Conservation (phyloP, 805 yeast species). For the Candida rishiriensis region DNA sequence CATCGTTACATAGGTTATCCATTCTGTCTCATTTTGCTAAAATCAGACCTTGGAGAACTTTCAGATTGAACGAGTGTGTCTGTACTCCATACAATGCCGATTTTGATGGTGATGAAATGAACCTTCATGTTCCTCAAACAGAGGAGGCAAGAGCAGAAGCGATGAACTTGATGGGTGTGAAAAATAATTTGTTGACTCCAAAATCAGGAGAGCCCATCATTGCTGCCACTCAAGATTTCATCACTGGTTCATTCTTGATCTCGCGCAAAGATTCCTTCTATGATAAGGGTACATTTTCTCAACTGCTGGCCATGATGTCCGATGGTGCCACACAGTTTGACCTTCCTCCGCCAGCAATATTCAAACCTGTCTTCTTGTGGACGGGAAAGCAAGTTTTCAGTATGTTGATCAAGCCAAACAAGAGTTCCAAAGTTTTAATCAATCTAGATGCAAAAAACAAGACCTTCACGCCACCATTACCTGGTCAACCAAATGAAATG, state of each 20-base stretch:
- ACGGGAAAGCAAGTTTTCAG: slow-evolving; percentile 97
- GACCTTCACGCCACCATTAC: slow-evolving; percentile 73
- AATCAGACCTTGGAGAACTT: slow-evolving; percentile 96
- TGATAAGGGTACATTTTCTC: slow-evolving; percentile 80
- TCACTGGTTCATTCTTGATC: slow-evolving; percentile 90
- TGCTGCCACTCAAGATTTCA: slow-evolving; percentile 99
- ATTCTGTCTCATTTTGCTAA: slow-evolving; percentile 94
- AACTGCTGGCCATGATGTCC: slow-evolving; percentile 89
- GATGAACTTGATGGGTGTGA: slow-evolving; percentile 97
- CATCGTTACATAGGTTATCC: slow-evolving; percentile 91
- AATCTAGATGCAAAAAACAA: slow-evolving; percentile 94
- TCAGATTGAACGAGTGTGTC: slow-evolving; percentile 95
- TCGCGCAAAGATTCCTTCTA: slow-evolving; percentile 92
- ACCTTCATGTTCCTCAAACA: slow-evolving; percentile 96
- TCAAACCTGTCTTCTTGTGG: slow-evolving; percentile 89
- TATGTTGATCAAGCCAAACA: slow-evolving; percentile 79
- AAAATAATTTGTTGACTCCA: slow-evolving; percentile 90
- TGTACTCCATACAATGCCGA: slow-evolving; percentile 99
- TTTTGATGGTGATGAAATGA: slow-evolving; percentile 99
- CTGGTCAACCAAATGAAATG: slow-evolving; percentile 83
- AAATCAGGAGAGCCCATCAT: slow-evolving; percentile 98
- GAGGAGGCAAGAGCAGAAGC: slow-evolving; percentile 99
- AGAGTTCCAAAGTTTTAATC: slow-evolving; percentile 69
- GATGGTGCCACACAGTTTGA: slow-evolving; percentile 88
- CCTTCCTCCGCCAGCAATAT: slow-evolving; percentile 90